phyloP scores from a whole-genome alignment of 768 basidiomycete genomes.

The Hericium coralloides region DNA sequence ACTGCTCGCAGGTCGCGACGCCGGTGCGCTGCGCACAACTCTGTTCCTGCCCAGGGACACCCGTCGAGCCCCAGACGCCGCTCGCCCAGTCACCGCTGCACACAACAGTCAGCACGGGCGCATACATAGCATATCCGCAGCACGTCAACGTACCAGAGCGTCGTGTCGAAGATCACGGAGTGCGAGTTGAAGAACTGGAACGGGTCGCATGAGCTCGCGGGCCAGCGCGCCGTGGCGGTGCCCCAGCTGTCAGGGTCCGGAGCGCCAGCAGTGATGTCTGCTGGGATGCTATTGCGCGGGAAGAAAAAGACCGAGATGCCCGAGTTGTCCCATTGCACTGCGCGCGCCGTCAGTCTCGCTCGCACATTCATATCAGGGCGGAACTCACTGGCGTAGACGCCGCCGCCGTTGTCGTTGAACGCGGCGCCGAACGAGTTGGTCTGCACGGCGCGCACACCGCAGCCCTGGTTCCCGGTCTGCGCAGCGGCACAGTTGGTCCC shows the following conservation, averaged over 20 bases:
- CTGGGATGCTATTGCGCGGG: conserved; percentile 60
- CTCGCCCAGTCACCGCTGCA: conserved; percentile 85
- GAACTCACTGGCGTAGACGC: conserved; percentile 81
- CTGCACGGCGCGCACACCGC: conserved; percentile 59
- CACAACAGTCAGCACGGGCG: conserved; percentile 2
- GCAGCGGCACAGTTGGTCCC: conserved; percentile 64
- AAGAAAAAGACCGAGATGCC: conserved; percentile 85
- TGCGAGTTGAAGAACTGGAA: conserved; percentile 74
- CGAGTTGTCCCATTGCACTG: conserved; percentile 67
- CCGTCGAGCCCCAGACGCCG: conserved; percentile 60
- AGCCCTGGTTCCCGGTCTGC: conserved; percentile 70
- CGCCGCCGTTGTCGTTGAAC: conserved; percentile 81
- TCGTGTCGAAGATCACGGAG: conserved; percentile 76
- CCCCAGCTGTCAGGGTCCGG: conserved; percentile 78
- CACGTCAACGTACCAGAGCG: conserved; percentile 53
- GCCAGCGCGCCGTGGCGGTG: conserved; percentile 69
- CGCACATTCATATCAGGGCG: not conserved
- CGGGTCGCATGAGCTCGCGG: conserved; percentile 65
- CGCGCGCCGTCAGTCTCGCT: not conserved
- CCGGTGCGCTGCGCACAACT: conserved; percentile 84
- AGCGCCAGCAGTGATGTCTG: conserved; percentile 63
- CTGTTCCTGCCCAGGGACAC: conserved; percentile 76
- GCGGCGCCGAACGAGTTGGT: conserved; percentile 69
- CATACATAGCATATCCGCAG: conserved; percentile 13
- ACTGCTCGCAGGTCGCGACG: conserved; percentile 70